A percentile compares a stretch with the other conserved stretches of the same genome.
phyloP scores from a whole-genome alignment of 2,329 filamentous ascomycete species.

The Fonsecaea monophora region DNA sequence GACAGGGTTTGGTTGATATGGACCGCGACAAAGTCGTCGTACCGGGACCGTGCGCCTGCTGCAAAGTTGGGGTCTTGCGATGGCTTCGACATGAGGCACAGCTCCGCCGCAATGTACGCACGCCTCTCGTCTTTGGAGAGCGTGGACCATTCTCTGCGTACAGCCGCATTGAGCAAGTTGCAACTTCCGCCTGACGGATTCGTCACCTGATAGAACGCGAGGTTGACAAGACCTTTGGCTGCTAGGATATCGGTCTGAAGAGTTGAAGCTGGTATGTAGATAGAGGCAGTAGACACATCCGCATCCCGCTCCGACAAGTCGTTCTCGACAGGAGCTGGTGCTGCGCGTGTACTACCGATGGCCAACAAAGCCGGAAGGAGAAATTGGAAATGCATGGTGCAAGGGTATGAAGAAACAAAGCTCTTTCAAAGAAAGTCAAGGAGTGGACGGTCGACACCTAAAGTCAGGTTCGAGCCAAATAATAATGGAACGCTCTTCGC shows the following conservation, averaged over 20 bases:
- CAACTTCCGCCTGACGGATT: conserved; percentile 40
- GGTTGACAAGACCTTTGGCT: conserved; percentile 45
- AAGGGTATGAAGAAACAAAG: conserved; percentile 4
- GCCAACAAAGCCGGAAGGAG: conserved; percentile 30
- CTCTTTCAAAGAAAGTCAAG: conserved; percentile 11
- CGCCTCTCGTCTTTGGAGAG: conserved; percentile 36
- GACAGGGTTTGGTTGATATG: conserved; percentile 47
- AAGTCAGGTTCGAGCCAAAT: conserved; percentile 19
- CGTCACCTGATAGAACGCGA: conserved; percentile 41
- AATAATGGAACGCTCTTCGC: conserved; percentile 17
- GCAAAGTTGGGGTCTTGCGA: conserved; percentile 42
- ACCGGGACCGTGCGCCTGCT: conserved; percentile 55
- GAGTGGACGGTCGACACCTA: conserved; percentile 23
- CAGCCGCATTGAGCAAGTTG: conserved; percentile 47
- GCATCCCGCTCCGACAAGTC: conserved; percentile 26
- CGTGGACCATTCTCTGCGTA: conserved; percentile 54
- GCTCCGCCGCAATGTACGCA: conserved; percentile 47
- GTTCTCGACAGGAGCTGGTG: conserved; percentile 25
- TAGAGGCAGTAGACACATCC: conserved; percentile 17
- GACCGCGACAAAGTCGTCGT: conserved; percentile 54
- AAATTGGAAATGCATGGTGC: conserved; percentile 28
- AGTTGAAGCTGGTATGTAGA: conserved; percentile 32
- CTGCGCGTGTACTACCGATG: conserved; percentile 14
- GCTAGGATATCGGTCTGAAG: conserved; percentile 45
- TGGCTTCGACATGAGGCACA: conserved; percentile 45